These are phyloP conservation scores for Kodamaea neixiangensis DNA, from an alignment of 805 yeast genomes.

Conservation along the genomic window DNA sequence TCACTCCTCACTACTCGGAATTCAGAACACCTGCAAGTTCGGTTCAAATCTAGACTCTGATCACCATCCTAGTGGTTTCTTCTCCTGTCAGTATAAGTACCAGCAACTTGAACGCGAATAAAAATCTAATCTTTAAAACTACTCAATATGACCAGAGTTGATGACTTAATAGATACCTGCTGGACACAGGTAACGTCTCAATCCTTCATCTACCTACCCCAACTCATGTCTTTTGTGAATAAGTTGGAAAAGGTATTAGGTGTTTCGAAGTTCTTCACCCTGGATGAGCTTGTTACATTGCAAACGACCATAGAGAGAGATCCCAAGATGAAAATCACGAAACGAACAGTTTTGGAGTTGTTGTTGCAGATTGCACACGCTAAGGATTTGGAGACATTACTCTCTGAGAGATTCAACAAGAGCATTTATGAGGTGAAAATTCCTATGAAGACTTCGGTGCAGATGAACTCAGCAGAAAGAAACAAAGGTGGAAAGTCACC, in stretches of 20 bases:
- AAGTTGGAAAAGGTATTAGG: constrained; percentile 24
- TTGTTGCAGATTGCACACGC: constrained; percentile 24
- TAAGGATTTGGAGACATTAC: constrained; percentile 20
- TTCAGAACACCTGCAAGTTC: no score
- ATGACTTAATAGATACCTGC: constrained; percentile 10
- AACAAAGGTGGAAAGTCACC: background rate
- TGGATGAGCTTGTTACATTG: constrained; percentile 13
- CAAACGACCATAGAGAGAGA: constrained; percentile 13
- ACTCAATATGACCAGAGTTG: constrained; percentile 1
- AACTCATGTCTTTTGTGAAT: constrained; percentile 21
- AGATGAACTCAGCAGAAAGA: background rate
- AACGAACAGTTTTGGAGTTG: constrained; percentile 25
- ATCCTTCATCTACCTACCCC: constrained; percentile 22
- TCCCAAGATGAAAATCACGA: constrained; percentile 19
- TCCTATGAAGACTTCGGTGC: background rate
- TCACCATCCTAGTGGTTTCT: no score
- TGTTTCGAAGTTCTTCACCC: constrained; percentile 19
- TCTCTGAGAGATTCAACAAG: constrained; percentile 20
- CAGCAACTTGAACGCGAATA: background rate
- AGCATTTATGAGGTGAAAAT: constrained; percentile 3
- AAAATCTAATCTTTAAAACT: background rate
- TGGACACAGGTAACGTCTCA: constrained; percentile 9
- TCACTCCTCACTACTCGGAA: no score
- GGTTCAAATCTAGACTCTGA: no score
- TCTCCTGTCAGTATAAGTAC: no score